phyloP scores from a whole-genome alignment of 2,329 filamentous ascomycete genomes.

The Colletotrichum navitas region DNA sequence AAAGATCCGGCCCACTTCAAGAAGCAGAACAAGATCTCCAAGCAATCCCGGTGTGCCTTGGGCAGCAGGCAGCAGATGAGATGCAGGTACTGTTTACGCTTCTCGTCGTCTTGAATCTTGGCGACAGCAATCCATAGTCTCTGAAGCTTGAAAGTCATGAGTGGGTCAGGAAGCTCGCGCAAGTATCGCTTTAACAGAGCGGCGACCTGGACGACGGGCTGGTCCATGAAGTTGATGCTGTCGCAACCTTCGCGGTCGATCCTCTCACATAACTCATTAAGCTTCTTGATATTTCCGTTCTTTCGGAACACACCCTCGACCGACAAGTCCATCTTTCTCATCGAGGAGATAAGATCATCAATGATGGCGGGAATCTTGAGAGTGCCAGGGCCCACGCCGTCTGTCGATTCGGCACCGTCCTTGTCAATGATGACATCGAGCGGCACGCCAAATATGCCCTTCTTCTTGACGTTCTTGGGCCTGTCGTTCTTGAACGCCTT shows the following conservation, averaged over 20 bases:
- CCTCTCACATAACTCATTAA: slow-evolving; percentile 86
- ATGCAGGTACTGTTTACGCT: slow-evolving; percentile 87
- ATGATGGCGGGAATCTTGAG: slow-evolving; percentile 92
- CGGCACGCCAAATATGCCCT: slow-evolving; percentile 91
- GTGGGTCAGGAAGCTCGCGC: slow-evolving; percentile 91
- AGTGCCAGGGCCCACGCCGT: slow-evolving; percentile 92
- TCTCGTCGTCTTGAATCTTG: slow-evolving; percentile 85
- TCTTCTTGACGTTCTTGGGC: slow-evolving; percentile 84
- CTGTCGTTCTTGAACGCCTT: slow-evolving; percentile 94
- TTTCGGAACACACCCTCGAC: slow-evolving; percentile 99
- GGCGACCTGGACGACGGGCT: slow-evolving; percentile 93
- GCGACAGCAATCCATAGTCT: slow-evolving; percentile 90
- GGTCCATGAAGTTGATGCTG: slow-evolving; percentile 85
- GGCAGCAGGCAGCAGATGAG: slow-evolving; percentile 92
- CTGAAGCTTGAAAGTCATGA: slow-evolving; percentile 96
- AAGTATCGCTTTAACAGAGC: slow-evolving; percentile 96
- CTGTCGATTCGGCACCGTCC: slow-evolving; percentile 96
- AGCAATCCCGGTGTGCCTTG: slow-evolving; percentile 90
- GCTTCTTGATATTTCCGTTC: slow-evolving; percentile 96
- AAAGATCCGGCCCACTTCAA: slow-evolving; percentile 98
- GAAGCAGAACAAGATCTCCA: slow-evolving; percentile 96
- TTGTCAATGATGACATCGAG: slow-evolving; percentile 91
- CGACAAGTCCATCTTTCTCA: slow-evolving; percentile 99
- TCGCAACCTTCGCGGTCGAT: slow-evolving; percentile 91
- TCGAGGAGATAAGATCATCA: slow-evolving; percentile 93